phyloP scores from a whole-genome alignment of 2,329 filamentous ascomycete species.

The Fusarium goolgardi region DNA sequence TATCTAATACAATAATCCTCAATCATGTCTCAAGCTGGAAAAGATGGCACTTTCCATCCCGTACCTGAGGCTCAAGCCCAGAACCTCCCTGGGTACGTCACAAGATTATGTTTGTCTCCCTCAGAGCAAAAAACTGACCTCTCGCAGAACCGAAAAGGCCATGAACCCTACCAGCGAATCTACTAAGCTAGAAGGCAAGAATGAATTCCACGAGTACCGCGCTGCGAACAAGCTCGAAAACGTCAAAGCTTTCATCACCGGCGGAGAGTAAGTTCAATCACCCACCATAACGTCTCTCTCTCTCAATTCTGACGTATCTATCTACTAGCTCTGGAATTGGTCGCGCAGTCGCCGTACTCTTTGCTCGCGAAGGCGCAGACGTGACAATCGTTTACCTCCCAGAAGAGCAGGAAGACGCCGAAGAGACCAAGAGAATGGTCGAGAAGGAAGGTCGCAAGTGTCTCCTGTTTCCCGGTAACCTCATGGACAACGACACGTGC shows the following conservation, averaged over 20 bases:
- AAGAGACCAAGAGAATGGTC: conserved; percentile 64
- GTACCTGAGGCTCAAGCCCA: conserved; percentile 52
- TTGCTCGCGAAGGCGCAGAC: conserved; percentile 68
- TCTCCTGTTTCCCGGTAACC: conserved; percentile 60
- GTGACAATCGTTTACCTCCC: conserved; percentile 66
- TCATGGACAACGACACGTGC: conserved; percentile 63
- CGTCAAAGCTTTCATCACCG: conserved; percentile 65
- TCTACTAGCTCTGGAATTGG: conserved; percentile 64
- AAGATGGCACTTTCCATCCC: conserved; percentile 51
- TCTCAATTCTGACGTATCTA: accelerated
- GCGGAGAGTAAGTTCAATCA: conserved; percentile 61
- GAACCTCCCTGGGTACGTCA: conserved; percentile 52
- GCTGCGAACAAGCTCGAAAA: conserved; percentile 62
- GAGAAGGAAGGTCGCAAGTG: conserved; percentile 62
- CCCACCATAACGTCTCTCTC: accelerated
- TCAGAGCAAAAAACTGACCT: background rate
- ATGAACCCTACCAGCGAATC: conserved; percentile 56
- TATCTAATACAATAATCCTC: background rate
- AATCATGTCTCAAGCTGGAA: conserved; percentile 38
- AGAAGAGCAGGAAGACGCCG: conserved; percentile 66
- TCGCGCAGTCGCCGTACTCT: conserved; percentile 64
- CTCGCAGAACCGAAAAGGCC: conserved; percentile 50
- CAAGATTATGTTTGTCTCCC: background rate
- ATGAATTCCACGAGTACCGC: conserved; percentile 52
- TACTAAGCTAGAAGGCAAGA: conserved; percentile 56